phyloP scores from a whole-genome alignment of 345 rosid genomes.

The Gossypioides kirkii region DNA sequence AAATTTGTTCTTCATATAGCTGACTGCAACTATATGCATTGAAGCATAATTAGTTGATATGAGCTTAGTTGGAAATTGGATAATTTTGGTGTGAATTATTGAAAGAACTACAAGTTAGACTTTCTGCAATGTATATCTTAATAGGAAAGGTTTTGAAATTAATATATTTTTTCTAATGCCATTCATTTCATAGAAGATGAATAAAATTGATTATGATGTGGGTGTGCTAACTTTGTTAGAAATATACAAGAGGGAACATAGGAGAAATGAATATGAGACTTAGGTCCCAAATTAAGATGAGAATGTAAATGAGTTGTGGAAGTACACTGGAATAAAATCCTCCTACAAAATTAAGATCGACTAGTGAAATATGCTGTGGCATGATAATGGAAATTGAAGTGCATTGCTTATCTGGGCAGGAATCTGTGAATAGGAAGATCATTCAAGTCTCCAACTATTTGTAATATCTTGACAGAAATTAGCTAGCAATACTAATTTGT shows the following conservation, averaged over 20 bases:
- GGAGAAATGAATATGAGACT: neutral
- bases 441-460: neutral
- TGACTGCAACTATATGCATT: neutral
- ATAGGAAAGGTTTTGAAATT: neutral
- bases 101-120: neutral
- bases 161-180: neutral
- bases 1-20: neutral
- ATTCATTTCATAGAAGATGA: neutral
- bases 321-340: neutral
- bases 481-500: constrained; percentile 7
- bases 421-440: neutral
- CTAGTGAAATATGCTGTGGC: neutral
- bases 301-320: neutral
- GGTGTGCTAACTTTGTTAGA: too few relatives aligned
- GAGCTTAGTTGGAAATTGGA: neutral
- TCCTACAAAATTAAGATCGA: neutral
- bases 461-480: neutral
- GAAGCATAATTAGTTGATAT: neutral
- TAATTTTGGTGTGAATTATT: neutral
- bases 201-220: neutral
- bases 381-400: neutral
- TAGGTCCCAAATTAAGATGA: neutral
- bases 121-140: neutral
- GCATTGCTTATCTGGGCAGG: neutral
- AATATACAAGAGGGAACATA: neutral